phyloP scores from a whole-genome alignment of 768 basidiomycete species.

The Rhodotorula babjevae region DNA sequence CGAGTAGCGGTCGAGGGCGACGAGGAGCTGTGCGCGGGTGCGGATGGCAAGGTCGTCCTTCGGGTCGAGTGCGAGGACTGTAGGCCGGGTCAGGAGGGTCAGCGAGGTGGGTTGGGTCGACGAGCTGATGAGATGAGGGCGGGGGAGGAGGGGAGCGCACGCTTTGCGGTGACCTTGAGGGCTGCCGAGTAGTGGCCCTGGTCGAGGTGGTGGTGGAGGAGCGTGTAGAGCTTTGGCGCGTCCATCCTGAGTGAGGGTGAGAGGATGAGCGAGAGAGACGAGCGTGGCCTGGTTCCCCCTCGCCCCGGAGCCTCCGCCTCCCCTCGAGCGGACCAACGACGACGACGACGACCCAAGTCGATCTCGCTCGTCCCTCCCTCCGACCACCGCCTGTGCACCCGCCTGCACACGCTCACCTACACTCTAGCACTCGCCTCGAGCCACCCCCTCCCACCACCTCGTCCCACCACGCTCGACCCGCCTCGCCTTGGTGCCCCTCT shows the following conservation, averaged over 20 bases:
- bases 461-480: not conserved
- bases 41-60: slow-evolving; percentile 42
- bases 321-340: no score
- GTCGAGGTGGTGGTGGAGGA: slow-evolving; percentile 48
- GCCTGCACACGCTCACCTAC: no score
- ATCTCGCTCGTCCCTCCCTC: no score
- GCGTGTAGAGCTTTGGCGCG: slow-evolving; percentile 15
- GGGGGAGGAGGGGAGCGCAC: slow-evolving; percentile 41
- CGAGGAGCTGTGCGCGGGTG: slow-evolving; percentile 48
- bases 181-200: slow-evolving; percentile 46
- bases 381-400: no score
- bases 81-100: not conserved
- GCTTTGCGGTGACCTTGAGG: slow-evolving; percentile 47
- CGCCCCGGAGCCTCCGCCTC: no score
- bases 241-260: not conserved
- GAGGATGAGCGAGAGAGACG: not conserved
- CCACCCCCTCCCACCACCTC: no score
- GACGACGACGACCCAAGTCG: no score
- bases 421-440: no score
- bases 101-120: not conserved
- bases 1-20: slow-evolving; percentile 49
- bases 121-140: not conserved
- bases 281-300: not conserved
- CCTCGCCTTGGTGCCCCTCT: not conserved
- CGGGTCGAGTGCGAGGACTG: slow-evolving; percentile 47